Percentiles rank a stretch among this genome's conserved stretches.
Evolutionary conservation across 805 yeast genomes (phyloP).

Genomic region (Spathaspora girioi): DNA sequence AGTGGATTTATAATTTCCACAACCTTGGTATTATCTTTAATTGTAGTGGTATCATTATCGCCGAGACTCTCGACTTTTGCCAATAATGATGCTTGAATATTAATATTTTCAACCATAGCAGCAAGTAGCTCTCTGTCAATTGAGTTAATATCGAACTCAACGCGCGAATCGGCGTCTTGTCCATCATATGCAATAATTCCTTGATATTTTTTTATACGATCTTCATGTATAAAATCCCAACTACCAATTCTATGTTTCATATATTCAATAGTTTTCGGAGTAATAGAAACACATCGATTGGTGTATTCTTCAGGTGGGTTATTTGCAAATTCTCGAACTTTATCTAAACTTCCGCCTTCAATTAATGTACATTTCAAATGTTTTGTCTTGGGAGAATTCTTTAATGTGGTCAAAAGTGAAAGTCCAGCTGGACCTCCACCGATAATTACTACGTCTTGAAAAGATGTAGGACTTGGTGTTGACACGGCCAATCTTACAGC

Average conservation of each 20-base stretch:
- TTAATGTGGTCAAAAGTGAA: slow-evolving; percentile 77
- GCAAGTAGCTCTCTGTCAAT: slow-evolving; percentile 45
- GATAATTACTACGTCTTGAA: slow-evolving; percentile 75
- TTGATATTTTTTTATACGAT: slow-evolving; percentile 77
- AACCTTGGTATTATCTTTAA: slow-evolving; percentile 69
- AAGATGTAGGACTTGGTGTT: neutral
- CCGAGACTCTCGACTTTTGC: slow-evolving; percentile 38
- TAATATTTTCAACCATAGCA: slow-evolving; percentile 84
- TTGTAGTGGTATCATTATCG: slow-evolving; percentile 22
- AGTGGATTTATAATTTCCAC: slow-evolving; percentile 38
- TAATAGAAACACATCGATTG: slow-evolving; percentile 81
- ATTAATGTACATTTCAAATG: slow-evolving; percentile 63
- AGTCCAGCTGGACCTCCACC: slow-evolving; percentile 99
- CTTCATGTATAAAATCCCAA: slow-evolving; percentile 65
- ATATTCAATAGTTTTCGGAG: slow-evolving; percentile 73
- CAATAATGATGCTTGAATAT: slow-evolving; percentile 73
- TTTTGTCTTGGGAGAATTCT: slow-evolving; percentile 59
- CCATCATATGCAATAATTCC: slow-evolving; percentile 87
- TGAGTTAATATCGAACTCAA: slow-evolving; percentile 65
- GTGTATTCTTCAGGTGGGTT: slow-evolving; percentile 52
- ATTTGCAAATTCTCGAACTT: slow-evolving; percentile 44
- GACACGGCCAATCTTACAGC: neutral
- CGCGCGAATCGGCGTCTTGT: slow-evolving; percentile 48
- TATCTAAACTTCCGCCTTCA: slow-evolving; percentile 63
- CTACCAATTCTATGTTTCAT: slow-evolving; percentile 63